A percentile compares a stretch with the other conserved stretches of the same genome.
These are phyloP conservation scores for Bisporella sp. DNA, from an alignment of 2,329 filamentous ascomycete species.

Conservation along the genomic window DNA sequence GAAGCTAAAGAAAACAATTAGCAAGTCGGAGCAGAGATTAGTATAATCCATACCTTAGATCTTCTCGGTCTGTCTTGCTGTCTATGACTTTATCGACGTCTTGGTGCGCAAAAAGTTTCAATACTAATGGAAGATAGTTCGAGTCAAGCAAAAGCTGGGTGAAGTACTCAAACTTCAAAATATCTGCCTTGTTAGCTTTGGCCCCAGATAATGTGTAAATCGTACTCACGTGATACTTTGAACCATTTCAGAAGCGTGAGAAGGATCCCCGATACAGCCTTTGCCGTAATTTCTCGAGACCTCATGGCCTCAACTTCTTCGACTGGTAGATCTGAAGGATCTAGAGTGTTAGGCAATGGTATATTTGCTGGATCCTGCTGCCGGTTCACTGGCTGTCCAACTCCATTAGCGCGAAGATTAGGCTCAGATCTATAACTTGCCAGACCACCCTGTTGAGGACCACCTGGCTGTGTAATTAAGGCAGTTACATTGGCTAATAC, in stretches of 20 bases:
- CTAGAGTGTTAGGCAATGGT: slow-evolving; percentile 19
- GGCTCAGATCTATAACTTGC: slow-evolving; percentile 21
- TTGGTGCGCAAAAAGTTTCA: slow-evolving; percentile 91
- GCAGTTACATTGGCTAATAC: slow-evolving; percentile 83
- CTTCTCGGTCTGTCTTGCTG: slow-evolving; percentile 73
- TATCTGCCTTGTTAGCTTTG: slow-evolving; percentile 47
- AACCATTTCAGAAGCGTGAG: slow-evolving; percentile 94
- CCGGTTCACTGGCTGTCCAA: slow-evolving; percentile 16
- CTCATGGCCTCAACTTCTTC: slow-evolving; percentile 80
- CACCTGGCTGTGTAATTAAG: slow-evolving; percentile 56
- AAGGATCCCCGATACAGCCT: slow-evolving; percentile 85
- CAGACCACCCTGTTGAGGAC: slow-evolving; percentile 15
- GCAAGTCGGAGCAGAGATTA: not conserved
- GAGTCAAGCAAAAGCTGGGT: slow-evolving; percentile 90
- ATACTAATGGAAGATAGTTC: slow-evolving; percentile 85
- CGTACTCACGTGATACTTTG: slow-evolving; percentile 74
- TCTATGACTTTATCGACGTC: slow-evolving; percentile 88
- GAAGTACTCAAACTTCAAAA: slow-evolving; percentile 93
- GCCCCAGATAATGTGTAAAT: not conserved
- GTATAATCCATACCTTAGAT: slow-evolving; percentile 58
- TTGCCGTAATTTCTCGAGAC: slow-evolving; percentile 79
- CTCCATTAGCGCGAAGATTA: slow-evolving; percentile 19
- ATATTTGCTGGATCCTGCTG: slow-evolving; percentile 22
- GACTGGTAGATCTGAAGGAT: slow-evolving; percentile 41
- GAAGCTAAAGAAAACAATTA: slow-evolving; percentile 50